phyloP scores from a whole-genome alignment of 306 rosid species.

The Pterocarpus santalinus region DNA sequence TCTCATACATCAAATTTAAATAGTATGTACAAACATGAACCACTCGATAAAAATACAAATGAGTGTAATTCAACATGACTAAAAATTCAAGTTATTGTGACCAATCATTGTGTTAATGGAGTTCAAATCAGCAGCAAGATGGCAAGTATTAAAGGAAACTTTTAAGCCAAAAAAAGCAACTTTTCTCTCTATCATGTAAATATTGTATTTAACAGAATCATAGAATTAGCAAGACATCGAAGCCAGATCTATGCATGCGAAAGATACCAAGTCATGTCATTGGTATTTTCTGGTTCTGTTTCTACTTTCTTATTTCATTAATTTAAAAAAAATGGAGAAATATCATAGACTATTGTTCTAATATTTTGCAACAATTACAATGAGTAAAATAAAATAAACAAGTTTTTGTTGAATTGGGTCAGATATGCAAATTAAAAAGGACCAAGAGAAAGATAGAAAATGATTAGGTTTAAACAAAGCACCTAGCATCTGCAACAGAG shows the following conservation, averaged over 20 bases:
- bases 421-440: not conserved
- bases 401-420: slow-evolving; percentile 24
- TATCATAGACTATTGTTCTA: slow-evolving; percentile 1
- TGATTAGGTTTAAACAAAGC: slow-evolving; percentile 35
- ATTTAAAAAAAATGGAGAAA: not conserved
- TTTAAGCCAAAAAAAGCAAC: slow-evolving; percentile 3
- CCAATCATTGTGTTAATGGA: slow-evolving; percentile 6
- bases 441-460: slow-evolving; percentile 6
- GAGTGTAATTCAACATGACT: slow-evolving; percentile 27
- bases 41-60: slow-evolving; percentile 26
- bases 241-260: slow-evolving; percentile 17
- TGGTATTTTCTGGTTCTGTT: not conserved
- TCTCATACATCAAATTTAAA: slow-evolving; percentile 40
- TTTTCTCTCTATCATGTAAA: slow-evolving; percentile 2
- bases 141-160: not conserved
- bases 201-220: slow-evolving; percentile 7
- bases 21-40: slow-evolving; percentile 16
- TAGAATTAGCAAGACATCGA: slow-evolving; percentile 5
- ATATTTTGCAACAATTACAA: slow-evolving; percentile 19
- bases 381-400: not conserved
- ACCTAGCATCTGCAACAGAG: slow-evolving; percentile 93
- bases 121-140: slow-evolving; percentile 31
- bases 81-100: slow-evolving; percentile 12
- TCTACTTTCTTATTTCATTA: slow-evolving; percentile 17
- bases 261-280: slow-evolving; percentile 6